phyloP scores from a whole-genome alignment of 768 basidiomycete species.

The Steccherinum ochraceum region DNA sequence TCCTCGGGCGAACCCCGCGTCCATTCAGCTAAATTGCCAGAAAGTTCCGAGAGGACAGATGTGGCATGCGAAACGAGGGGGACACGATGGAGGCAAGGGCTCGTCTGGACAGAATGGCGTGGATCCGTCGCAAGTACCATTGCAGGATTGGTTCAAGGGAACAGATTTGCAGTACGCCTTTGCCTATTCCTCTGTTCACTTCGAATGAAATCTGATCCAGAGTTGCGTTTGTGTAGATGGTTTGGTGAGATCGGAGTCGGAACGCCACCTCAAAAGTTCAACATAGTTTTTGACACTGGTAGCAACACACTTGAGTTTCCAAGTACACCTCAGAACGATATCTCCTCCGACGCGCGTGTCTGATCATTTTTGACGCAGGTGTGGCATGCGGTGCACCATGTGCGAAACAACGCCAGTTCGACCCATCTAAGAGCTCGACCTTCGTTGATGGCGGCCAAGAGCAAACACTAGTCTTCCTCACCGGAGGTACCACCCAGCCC shows the following conservation, averaged over 20 bases:
- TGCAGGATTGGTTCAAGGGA: conserved; percentile 16
- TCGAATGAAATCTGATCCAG: not conserved
- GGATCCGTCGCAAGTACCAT: conserved; percentile 2
- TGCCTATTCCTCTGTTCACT: not conserved
- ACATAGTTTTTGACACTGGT: conserved; percentile 10
- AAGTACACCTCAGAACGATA: not conserved
- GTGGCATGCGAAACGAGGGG: not conserved
- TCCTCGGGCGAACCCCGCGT: not conserved
- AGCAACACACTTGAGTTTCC: not conserved
- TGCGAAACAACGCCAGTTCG: conserved; percentile 36
- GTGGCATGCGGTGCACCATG: conserved; percentile 40
- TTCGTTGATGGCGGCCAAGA: conserved; percentile 37
- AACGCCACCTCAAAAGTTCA: conserved; percentile 16
- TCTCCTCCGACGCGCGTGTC: too few species aligned
- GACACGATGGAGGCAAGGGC: not conserved
- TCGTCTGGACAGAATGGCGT: not conserved
- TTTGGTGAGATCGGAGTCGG: conserved; percentile 14
- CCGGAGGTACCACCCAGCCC: conserved; percentile 45
- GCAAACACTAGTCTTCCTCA: conserved; percentile 38
- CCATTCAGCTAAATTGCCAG: not conserved
- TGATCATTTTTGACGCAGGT: too few species aligned
- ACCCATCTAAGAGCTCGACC: conserved; percentile 40
- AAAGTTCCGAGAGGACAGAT: not conserved
- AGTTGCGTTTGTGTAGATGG: too few species aligned
- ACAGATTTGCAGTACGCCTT: conserved; percentile 16